A percentile compares a stretch with the other conserved stretches of the same genome.
These are phyloP conservation scores for maize (Zea mays) DNA, from an alignment of 176 grass and related monocot species.

Conservation along the genomic window Zm-B73-REFERENCE-NAM-5.0 NC_050102.1:9281501-9282000, in stretches of 20 bases:
- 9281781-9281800: constrained; percentile 72
- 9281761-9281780: not conserved
- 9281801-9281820: constrained; percentile 32
- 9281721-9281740: no score
- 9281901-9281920: constrained; percentile 56
- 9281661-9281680: no score
- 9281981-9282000: constrained; percentile 27
- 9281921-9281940: constrained; percentile 63
- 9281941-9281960: constrained; percentile 65
- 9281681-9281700: no score
- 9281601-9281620: constrained; percentile 70
- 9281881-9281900: constrained; percentile 62
- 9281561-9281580: constrained; percentile 72
- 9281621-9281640: constrained; percentile 61
- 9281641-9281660: constrained; percentile 81
- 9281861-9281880: constrained; percentile 67
- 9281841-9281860: constrained; percentile 61
- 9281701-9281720: no score
- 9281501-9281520: constrained; percentile 71
- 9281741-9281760: not conserved
- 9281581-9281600: constrained; percentile 58
- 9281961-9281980: constrained; percentile 54
- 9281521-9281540: constrained; percentile 85
- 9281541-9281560: constrained; percentile 67
- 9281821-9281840: constrained; percentile 60